Conservation (phyloP, 2,329 filamentous ascomycete species). For the Iodosphaeria phyllophila region DNA sequence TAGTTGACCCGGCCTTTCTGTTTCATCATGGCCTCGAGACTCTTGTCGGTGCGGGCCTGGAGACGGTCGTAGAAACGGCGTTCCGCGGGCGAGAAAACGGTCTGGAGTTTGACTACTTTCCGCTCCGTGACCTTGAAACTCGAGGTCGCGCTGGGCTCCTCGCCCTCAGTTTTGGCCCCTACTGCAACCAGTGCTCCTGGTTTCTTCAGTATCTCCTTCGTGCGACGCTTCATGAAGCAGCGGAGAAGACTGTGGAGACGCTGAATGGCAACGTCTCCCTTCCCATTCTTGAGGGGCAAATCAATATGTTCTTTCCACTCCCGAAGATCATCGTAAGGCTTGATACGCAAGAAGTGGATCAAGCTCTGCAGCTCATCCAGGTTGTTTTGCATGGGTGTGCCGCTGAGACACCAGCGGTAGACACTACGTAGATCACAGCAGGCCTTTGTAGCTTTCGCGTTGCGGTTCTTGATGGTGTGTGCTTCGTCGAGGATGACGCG, state of each 20-base stretch:
- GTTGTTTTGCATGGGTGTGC: conserved; percentile 97
- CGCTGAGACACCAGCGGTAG: conserved; percentile 91
- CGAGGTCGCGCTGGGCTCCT: conserved; percentile 31
- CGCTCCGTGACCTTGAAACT: conserved; percentile 85
- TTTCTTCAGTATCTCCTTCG: conserved; percentile 87
- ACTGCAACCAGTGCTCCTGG: conserved; percentile 66
- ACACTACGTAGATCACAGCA: conserved; percentile 70
- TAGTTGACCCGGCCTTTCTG: conserved; percentile 74
- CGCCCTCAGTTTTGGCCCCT: conserved; percentile 36
- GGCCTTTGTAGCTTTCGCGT: conserved; percentile 86
- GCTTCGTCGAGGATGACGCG: conserved; percentile 90
- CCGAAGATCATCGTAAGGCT: conserved; percentile 70
- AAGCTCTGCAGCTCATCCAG: conserved; percentile 89
- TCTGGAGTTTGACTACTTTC: conserved; percentile 64
- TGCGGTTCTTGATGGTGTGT: conserved; percentile 96
- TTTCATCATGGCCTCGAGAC: conserved; percentile 80
- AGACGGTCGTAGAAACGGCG: conserved; percentile 71
- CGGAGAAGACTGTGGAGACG: conserved; percentile 70
- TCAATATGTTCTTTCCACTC: conserved; percentile 90
- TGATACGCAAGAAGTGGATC: conserved; percentile 81
- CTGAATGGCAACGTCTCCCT: conserved; percentile 74
- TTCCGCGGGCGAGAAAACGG: conserved; percentile 64
- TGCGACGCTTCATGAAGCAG: conserved; percentile 97
- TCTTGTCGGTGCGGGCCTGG: conserved; percentile 68
- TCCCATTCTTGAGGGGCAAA: conserved; percentile 71